phyloP scores from a whole-genome alignment of 2,329 filamentous ascomycete species.

The Trichoderma gracile region DNA sequence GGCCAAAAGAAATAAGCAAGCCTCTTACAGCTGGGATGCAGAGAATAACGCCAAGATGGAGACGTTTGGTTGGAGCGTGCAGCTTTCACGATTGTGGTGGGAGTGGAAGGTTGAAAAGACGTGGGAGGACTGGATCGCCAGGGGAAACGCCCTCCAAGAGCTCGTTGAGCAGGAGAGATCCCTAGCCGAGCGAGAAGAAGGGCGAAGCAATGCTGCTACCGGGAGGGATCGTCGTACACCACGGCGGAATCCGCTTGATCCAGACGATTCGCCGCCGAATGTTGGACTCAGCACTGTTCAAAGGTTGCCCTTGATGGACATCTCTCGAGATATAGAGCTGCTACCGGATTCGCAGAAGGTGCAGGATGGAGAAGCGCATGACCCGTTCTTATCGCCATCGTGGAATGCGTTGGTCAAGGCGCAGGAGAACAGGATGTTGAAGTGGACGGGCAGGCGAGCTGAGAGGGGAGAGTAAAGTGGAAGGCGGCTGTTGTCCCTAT shows the following conservation, averaged over 20 bases:
- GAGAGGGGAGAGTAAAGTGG: not conserved
- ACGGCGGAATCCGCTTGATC: not conserved
- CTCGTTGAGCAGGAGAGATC: conserved; percentile 44
- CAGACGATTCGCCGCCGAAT: conserved; percentile 24
- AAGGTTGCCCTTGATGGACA: conserved; percentile 6
- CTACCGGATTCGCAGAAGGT: not conserved
- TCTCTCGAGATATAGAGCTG: conserved; percentile 3
- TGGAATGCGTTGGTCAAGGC: conserved; percentile 28
- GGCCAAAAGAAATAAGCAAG: not conserved
- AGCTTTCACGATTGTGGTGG: conserved; percentile 38
- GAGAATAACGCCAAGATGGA: conserved; percentile 9
- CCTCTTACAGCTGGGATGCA: not conserved
- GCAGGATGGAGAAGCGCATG: not conserved
- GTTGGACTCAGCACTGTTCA: conserved; percentile 8
- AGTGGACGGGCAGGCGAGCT: conserved; percentile 13
- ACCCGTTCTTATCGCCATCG: conserved; percentile 27
- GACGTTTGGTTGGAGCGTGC: conserved; percentile 38
- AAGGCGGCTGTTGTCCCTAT: not conserved
- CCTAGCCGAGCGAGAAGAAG: conserved; percentile 33
- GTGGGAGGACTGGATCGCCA: conserved; percentile 44
- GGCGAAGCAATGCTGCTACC: not conserved
- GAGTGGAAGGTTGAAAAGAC: conserved; percentile 37
- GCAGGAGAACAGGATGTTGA: conserved; percentile 20
- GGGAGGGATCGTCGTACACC: not conserved
- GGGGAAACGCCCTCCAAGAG: conserved; percentile 43